phyloP scores from a whole-genome alignment of 2,329 filamentous ascomycete genomes.

The Cytospora paraplurivora region DNA sequence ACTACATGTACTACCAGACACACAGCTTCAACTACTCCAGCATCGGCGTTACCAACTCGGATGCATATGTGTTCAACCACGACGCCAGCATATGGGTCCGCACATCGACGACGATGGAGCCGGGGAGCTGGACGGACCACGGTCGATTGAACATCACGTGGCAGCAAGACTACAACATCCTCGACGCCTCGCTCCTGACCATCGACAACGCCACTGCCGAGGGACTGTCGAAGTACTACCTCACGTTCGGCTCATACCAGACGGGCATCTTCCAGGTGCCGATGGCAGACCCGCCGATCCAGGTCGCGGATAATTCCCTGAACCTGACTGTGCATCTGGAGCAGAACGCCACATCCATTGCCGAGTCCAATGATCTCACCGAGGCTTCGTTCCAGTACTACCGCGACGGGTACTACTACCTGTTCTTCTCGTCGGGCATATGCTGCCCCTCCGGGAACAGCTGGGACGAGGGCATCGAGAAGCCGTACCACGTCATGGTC shows the following conservation, averaged over 20 bases:
- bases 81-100: constrained; percentile 30
- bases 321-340: constrained; percentile 13
- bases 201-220: constrained; percentile 22
- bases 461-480: constrained; percentile 50
- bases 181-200: constrained; percentile 31
- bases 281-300: constrained; percentile 30
- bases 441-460: constrained; percentile 60
- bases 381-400: constrained; percentile 61
- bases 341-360: constrained; percentile 29
- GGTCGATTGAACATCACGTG: constrained; percentile 41
- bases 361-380: constrained; percentile 24
- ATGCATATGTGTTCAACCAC: constrained; percentile 28
- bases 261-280: constrained; percentile 34
- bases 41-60: constrained; percentile 29
- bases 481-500: constrained; percentile 67
- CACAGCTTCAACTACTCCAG: constrained; percentile 32
- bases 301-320: constrained; percentile 29
- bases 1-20: constrained; percentile 33
- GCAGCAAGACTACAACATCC: constrained; percentile 32
- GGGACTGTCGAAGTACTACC: constrained; percentile 24
- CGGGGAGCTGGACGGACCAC: constrained; percentile 61
- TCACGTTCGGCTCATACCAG: constrained; percentile 34
- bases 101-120: constrained; percentile 48
- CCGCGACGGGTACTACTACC: constrained; percentile 61
- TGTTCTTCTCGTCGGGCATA: constrained; percentile 62